Base-by-base conservation (phyloP, 768 basidiomycete species). In the Tylopilus felleus region DNA sequence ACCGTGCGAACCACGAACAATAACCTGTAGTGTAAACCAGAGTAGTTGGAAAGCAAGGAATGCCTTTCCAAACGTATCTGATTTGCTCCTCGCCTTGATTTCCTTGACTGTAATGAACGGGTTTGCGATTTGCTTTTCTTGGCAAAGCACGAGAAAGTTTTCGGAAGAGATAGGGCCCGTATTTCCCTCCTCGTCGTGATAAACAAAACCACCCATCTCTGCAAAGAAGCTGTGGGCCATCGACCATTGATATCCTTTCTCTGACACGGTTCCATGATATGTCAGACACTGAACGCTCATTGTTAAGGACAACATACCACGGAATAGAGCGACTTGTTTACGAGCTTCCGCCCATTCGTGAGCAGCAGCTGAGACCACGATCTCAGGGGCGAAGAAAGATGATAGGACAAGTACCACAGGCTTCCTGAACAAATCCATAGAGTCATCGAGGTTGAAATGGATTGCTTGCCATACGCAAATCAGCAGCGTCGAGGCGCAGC, bases 141-240 rank as follows among this genome's bases (percentile, higher is more conserved):
- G 19, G 13, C 40, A 19, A 12, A 38, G 29, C 1, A 16, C 10
- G 4, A 44, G 29, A 19, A 49, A 43, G 8, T 36, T 6, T 14
- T 13, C 13, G 31, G 29, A 33, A 21, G 16, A 1, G 9, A 49
- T 35, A 29, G 29, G 35, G 8, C 19, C 9, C 10, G 8, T 8
- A 5, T 6, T 3, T 4, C 31, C 31, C 21, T 35, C 0, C 9
- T 33, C 16, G 13, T 53, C 52, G 1, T 25, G 7, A 23, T 47
- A 39, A 8, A 47, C 44, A 16, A 52, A 47, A n/a, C 44, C 51
- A n/a, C 51, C 19, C 48, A 54, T 51, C 10, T 51, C 25, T 1
- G 41, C 42, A 19, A 51, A 51, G 41, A 43, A 23, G 17, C 42
- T 38, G 28, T 38, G 53, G 2, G 27, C 17, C 53, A 51, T 51